A percentile compares a stretch with the other conserved stretches of the same genome.
Evolutionary conservation across 106 monocot genomes (phyloP).

Genomic region (Agapanthus africanus): DNA sequence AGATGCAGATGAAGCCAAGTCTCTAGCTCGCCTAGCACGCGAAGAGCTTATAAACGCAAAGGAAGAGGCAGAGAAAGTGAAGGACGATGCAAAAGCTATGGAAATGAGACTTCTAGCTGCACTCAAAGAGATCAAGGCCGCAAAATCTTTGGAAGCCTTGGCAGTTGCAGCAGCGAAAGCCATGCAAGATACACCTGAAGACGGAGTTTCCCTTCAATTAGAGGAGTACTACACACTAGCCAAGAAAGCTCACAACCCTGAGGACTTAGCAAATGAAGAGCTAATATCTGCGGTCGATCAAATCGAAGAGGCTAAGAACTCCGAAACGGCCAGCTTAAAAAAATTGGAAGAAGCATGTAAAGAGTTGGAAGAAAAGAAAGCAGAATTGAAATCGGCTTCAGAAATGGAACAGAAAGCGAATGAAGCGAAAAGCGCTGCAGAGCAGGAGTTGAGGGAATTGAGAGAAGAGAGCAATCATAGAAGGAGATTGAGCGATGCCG

Average conservation of each 20-base stretch:
- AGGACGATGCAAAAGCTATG: conserved; percentile 21
- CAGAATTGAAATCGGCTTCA: conserved; percentile 27
- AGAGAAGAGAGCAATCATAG: conserved; percentile 37
- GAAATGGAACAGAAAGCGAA: conserved; percentile 44
- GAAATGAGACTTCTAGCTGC: conserved; percentile 41
- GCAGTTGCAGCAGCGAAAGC: conserved; percentile 51
- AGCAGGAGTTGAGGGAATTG: conserved; percentile 67
- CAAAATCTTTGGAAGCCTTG: conserved; percentile 37
- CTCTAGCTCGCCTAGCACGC: conserved; percentile 20
- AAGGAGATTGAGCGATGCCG: conserved; percentile 27
- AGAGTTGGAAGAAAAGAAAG: conserved; percentile 35
- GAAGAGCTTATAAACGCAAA: conserved; percentile 46
- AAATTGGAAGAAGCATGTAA: conserved; percentile 23
- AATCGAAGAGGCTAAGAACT: conserved; percentile 51
- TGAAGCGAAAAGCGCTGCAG: conserved; percentile 38
- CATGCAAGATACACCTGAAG: conserved; percentile 22
- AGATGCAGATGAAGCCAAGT: conserved; percentile 52
- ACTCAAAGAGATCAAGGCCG: conserved; percentile 52
- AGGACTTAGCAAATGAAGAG: conserved; percentile 41
- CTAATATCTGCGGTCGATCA: conserved; percentile 35
- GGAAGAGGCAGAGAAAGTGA: conserved; percentile 50
- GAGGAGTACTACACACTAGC: conserved; percentile 64
- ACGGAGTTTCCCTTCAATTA: conserved; percentile 33
- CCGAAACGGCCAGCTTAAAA: conserved; percentile 21
- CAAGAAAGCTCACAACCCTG: conserved; percentile 47